Conservation (phyloP, 2,329 filamentous ascomycete genomes). For the Exophiala sp. region DNA sequence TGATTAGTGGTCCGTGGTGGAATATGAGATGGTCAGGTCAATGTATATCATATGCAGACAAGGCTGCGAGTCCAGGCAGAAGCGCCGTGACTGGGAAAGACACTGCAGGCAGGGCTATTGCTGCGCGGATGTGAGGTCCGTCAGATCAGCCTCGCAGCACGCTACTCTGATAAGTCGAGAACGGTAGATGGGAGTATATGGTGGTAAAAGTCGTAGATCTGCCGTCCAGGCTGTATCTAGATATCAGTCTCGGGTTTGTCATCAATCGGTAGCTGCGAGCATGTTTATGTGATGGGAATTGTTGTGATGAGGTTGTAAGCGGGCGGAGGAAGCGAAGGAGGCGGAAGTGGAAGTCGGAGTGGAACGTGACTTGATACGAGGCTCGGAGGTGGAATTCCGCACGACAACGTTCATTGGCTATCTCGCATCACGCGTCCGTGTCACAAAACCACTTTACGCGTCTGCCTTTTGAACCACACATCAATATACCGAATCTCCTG, state of each 20-base stretch:
- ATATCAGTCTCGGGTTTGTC: neutral
- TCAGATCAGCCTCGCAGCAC: too few relatives aligned
- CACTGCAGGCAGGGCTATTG: neutral
- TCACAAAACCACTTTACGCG: constrained; percentile 24
- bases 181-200: too few relatives aligned
- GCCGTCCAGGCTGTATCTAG: too few relatives aligned
- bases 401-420: neutral
- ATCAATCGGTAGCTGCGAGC: neutral
- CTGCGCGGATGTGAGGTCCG: too few relatives aligned
- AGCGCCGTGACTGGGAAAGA: neutral
- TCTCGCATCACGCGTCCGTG: constrained; percentile 12
- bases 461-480: neutral
- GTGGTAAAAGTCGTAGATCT: too few relatives aligned
- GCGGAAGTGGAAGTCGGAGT: neutral
- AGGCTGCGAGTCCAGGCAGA: neutral
- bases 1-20: constrained; percentile 23
- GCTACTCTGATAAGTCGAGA: too few relatives aligned
- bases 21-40: neutral
- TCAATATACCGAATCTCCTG: neutral
- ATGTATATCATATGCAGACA: too few relatives aligned
- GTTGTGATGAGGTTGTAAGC: neutral
- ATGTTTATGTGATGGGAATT: neutral
- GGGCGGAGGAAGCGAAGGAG: neutral
- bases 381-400: neutral
- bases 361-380: neutral